Conservation (phyloP, 352 stramenopile species). For the Phytophthora litchii region DNA sequence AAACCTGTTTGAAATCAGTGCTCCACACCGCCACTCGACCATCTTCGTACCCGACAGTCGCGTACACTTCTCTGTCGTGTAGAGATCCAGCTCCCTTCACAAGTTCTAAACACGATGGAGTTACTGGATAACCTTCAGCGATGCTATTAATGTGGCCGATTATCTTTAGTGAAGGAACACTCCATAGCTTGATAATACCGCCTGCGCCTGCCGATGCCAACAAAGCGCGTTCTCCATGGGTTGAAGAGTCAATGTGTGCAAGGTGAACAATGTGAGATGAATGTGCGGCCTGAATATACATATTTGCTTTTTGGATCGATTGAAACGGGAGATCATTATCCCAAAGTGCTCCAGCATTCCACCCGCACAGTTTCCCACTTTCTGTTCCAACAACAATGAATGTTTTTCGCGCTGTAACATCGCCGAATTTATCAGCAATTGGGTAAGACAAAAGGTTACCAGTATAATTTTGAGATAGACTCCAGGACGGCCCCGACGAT, state of each 20-base stretch:
- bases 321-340: conserved; percentile 1
- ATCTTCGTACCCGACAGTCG: conserved; percentile 63
- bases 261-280: conserved; percentile 58
- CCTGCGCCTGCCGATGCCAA: conserved; percentile 56
- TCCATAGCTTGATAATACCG: conserved; percentile 70
- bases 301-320: conserved; percentile 33
- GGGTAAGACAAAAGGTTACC: background rate
- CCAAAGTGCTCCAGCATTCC: conserved; percentile 25
- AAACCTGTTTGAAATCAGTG: conserved; percentile 12
- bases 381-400: conserved; percentile 46
- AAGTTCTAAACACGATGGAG: conserved; percentile 48
- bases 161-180: conserved; percentile 42
- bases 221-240: conserved; percentile 1
- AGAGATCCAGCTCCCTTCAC: conserved; percentile 12
- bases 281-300: conserved; percentile 36
- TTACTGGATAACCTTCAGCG: conserved; percentile 25
- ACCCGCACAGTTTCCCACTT: conserved; percentile 46
- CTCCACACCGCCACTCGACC: conserved; percentile 52
- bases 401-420: background rate
- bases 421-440: background rate
- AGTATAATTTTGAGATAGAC: background rate
- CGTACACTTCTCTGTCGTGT: background rate
- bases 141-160: conserved; percentile 47
- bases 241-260: conserved; percentile 8
- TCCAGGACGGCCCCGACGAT: conserved; percentile 13